These are phyloP conservation scores for Camelina neglecta DNA, from an alignment of 345 rosid species.

Conservation along the genomic window DNA sequence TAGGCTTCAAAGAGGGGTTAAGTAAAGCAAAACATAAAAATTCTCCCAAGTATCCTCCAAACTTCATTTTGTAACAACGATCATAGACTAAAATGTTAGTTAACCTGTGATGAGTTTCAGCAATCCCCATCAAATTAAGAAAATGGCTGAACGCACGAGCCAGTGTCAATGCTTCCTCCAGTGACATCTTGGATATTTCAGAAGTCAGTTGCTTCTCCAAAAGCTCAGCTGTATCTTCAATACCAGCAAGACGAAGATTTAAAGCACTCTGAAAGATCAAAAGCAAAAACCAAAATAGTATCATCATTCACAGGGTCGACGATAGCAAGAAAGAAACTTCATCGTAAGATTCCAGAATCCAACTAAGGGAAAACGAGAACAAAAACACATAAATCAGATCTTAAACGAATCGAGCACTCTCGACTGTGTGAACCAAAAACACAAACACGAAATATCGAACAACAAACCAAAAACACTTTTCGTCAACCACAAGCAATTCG, in stretches of 20 bases:
- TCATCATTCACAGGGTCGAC: background rate
- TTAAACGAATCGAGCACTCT: background rate
- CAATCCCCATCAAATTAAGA: slow-evolving; percentile 91
- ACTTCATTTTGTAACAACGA: background rate
- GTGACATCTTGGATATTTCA: slow-evolving; percentile 78
- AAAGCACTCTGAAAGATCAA: slow-evolving; percentile 71
- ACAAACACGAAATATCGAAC: background rate
- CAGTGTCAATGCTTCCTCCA: slow-evolving; percentile 83
- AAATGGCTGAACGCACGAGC: slow-evolving; percentile 93
- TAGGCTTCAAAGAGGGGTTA: background rate
- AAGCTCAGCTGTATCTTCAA: slow-evolving; percentile 78
- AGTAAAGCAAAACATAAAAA: slow-evolving; percentile 9
- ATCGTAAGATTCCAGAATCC: background rate
- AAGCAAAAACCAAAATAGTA: background rate
- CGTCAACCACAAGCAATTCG: slow-evolving; percentile 35
- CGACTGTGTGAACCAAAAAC: background rate
- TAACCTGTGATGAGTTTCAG: slow-evolving; percentile 91
- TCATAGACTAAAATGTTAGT: background rate
- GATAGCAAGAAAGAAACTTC: background rate
- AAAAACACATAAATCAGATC: slow-evolving; percentile 18
- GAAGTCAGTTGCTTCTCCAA: slow-evolving; percentile 80
- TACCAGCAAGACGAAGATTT: slow-evolving; percentile 78
- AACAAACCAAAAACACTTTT: background rate
- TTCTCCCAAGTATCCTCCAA: background rate
- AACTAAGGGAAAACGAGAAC: background rate